These are phyloP conservation scores for Luvunga scandens DNA, from an alignment of 345 rosid species.

Conservation along the genomic window DNA sequence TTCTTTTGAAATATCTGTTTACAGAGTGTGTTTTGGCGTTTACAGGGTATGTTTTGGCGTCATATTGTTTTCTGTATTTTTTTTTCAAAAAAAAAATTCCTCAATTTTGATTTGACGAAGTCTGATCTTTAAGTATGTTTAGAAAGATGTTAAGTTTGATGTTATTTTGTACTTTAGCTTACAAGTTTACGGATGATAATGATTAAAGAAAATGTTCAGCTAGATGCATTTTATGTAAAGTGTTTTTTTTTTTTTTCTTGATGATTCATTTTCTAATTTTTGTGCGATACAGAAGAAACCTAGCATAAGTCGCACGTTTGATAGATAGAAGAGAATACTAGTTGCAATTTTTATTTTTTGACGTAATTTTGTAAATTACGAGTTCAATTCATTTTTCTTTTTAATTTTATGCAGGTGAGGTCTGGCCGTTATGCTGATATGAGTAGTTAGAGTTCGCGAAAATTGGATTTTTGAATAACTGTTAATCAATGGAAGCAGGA, in stretches of 20 bases:
- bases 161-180: neutral
- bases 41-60: neutral
- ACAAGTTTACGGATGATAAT: slow-evolving; percentile 1
- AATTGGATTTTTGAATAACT: slow-evolving; percentile 8
- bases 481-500: slow-evolving; percentile 48
- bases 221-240: neutral
- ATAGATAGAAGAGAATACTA: neutral
- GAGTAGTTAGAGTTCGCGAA: slow-evolving; percentile 15
- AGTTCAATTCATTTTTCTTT: neutral
- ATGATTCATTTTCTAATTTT: neutral
- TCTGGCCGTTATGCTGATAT: slow-evolving; percentile 20
- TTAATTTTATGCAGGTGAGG: slow-evolving; percentile 13
- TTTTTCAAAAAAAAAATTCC: too few species aligned
- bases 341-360: neutral
- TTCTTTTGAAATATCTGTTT: neutral
- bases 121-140: slow-evolving; percentile 1
- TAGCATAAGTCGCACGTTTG: slow-evolving; percentile 13
- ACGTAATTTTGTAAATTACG: neutral
- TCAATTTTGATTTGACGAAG: neutral
- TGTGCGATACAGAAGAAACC: neutral
- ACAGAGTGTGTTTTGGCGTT: too few species aligned
- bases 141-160: neutral
- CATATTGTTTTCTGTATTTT: neutral
- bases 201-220: slow-evolving; percentile 1
- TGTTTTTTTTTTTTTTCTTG: neutral